A percentile compares a stretch with the other conserved stretches of the same genome.
Evolutionary conservation across 2,329 filamentous ascomycete species (phyloP).

Genomic region (Apiospora aurea): DNA sequence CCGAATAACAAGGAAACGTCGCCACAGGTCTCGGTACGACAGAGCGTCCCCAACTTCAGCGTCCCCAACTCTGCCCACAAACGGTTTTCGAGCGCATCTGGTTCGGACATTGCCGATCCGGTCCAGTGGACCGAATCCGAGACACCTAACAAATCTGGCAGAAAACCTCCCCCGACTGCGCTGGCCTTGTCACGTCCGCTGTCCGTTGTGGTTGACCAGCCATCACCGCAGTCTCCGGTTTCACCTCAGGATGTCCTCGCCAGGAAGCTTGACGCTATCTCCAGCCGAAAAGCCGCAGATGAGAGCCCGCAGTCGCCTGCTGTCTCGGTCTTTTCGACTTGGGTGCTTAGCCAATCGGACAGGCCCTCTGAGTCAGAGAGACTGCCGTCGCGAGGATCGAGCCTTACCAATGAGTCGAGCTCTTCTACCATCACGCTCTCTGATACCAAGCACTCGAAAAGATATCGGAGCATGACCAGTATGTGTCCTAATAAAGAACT

Average conservation of each 20-base stretch:
- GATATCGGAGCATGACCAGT: conserved; percentile 26
- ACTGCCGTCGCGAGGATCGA: conserved; percentile 21
- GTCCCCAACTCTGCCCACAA: conserved; percentile 55
- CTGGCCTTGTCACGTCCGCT: conserved; percentile 58
- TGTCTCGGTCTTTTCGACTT: conserved; percentile 25
- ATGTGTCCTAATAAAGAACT: conserved; percentile 19
- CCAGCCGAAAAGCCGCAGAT: background rate
- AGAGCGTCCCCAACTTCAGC: conserved; percentile 59
- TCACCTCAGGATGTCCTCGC: background rate
- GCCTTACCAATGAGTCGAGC: conserved; percentile 7
- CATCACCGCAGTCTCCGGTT: conserved; percentile 46
- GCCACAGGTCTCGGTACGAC: conserved; percentile 25
- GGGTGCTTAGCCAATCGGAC: conserved; percentile 22
- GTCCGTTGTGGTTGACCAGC: conserved; percentile 62
- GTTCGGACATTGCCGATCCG: conserved; percentile 30
- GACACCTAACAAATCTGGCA: conserved; percentile 34
- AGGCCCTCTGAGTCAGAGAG: conserved; percentile 19
- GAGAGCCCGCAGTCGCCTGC: conserved; percentile 20
- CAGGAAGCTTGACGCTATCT: conserved; percentile 33
- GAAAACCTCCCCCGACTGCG: conserved; percentile 53
- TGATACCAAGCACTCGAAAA: conserved; percentile 18
- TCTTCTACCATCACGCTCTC: conserved; percentile 8
- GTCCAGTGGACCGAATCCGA: conserved; percentile 36
- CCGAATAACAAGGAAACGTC: background rate
- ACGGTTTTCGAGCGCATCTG: conserved; percentile 51